A percentile compares a stretch with the other conserved stretches of the same genome.
phyloP scores from a whole-genome alignment of 2,329 filamentous ascomycete genomes.

The Epichloe uncinata region DNA sequence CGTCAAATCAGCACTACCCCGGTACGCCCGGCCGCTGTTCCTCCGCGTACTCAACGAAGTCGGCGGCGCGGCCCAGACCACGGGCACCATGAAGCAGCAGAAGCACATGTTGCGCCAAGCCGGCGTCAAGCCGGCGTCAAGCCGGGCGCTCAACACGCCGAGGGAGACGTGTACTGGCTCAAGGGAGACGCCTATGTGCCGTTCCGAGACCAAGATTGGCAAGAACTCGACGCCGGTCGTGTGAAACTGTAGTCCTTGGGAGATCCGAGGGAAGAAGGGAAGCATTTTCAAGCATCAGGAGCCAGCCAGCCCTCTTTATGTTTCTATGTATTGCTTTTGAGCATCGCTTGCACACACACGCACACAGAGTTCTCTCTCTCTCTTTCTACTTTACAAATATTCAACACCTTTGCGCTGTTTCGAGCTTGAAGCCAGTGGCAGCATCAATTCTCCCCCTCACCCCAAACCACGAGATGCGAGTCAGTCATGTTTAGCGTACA shows the following conservation, averaged over 20 bases:
- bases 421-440: no score
- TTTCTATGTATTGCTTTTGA: neutral
- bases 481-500: neutral
- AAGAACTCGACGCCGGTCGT: conserved; percentile 47
- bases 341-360: neutral
- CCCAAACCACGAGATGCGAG: no score
- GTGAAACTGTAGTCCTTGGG: conserved; percentile 47
- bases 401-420: no score
- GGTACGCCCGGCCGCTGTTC: conserved; percentile 68
- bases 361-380: no score
- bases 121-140: conserved; percentile 67
- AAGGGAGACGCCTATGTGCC: conserved; percentile 50
- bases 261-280: neutral
- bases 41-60: conserved; percentile 49
- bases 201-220: conserved; percentile 58
- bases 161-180: conserved; percentile 51
- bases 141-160: conserved; percentile 24
- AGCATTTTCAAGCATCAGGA: neutral
- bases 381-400: no score
- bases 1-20: conserved; percentile 45
- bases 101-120: conserved; percentile 60
- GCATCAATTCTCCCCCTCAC: no score
- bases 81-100: conserved; percentile 82
- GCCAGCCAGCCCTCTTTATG: neutral
- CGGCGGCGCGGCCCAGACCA: conserved; percentile 45